phyloP scores from a whole-genome alignment of 2,329 filamentous ascomycete genomes.

The Amauroascus verrucosus region DNA sequence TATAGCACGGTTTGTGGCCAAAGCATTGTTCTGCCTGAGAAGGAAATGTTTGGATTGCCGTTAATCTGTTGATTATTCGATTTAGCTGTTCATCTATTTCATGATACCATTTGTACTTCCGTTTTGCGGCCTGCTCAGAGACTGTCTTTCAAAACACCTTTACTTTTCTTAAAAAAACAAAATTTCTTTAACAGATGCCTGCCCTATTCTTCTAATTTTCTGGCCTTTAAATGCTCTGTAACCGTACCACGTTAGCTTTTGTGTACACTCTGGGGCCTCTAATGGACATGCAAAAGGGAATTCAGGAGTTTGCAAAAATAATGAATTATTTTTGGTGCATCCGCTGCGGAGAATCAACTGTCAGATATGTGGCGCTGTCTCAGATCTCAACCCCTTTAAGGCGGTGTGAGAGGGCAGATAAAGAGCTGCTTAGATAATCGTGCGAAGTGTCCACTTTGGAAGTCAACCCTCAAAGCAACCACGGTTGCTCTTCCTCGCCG shows the following conservation, averaged over 20 bases:
- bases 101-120: conserved; percentile 6
- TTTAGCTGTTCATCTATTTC: neutral
- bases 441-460: conserved; percentile 10
- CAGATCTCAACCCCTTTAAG: neutral
- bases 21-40: neutral
- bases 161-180: neutral
- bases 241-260: neutral
- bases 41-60: neutral
- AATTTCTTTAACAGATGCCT: neutral
- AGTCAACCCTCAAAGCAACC: conserved; percentile 3
- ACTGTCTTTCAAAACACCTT: neutral
- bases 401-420: neutral
- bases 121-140: neutral
- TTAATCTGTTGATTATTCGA: neutral
- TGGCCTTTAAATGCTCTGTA: neutral
- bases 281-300: neutral
- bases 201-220: neutral
- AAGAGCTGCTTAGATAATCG: conserved; percentile 3
- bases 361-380: neutral
- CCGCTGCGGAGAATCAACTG: no score
- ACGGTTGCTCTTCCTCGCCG: conserved; percentile 5
- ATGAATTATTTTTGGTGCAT: neutral
- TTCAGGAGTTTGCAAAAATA: neutral
- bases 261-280: neutral
- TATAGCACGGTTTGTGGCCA: neutral